Evolutionary conservation across 257 asterid species (phyloP), one percentile per base, ranked within the genome.

Genomic region (Datura wrightii): DNA sequence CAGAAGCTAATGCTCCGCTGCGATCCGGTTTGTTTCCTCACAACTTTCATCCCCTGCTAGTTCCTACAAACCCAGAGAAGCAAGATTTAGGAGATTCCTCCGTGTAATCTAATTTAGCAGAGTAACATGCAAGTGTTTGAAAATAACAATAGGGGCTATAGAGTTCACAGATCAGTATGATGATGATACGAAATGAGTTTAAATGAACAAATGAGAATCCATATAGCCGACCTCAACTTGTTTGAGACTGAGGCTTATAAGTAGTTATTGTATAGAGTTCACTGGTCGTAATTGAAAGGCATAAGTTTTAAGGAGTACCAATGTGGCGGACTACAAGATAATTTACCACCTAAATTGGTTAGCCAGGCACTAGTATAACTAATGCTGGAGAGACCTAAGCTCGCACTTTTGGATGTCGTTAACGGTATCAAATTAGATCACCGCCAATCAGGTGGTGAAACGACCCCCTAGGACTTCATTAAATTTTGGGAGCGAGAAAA

Each of bases 1-100:
- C 48, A 39, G 15, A n/a, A 14, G 34, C 63, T 14, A 52, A 37
- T 18, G 52, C 79, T 10, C 53, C 8, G 10, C 18, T 2, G 55
- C 7, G 10, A 41, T 41, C 39, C 56, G 6, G 37, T 13, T 39
- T 71, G 55, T 42, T 71, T 71, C 36, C 52, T 44, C 56, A 44
- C 3, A 13, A 50, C 31, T 31, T 78, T 10, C 46, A 36, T 58
- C 74, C 83, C 79, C 84, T 44, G 5, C 78, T 63, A 70, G 76
- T 74, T 89, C 90, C 94, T 89, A 79, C 83, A 83, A 19, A 60
- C 13, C 72, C 52, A 78, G 55, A 46, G 60, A 70, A 79, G 39
- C 59, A 70, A 70, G 5, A 19, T 60, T 60, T 58, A 48, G 11
- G 24, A 37, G 10, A 79, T 50, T 39, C 58, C 14, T 72, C 1